Evolutionary conservation across 306 rosid species (phyloP).

Genomic region (Astragalus membranaceus): DNA sequence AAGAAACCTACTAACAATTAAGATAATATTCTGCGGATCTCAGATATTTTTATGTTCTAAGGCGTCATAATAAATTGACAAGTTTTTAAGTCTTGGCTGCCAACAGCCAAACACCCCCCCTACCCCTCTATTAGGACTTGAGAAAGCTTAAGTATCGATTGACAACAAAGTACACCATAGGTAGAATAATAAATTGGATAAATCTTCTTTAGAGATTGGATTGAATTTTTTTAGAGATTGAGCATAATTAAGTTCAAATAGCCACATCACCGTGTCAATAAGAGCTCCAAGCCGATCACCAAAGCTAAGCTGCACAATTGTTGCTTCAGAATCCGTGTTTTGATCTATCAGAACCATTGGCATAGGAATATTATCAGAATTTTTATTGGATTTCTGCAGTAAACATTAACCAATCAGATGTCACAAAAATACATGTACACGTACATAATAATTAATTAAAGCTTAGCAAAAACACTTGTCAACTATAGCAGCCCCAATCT

Average conservation of each 20-base stretch:
- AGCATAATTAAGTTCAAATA: constrained; percentile 18
- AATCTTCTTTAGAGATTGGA: constrained; percentile 7
- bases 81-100: too few species aligned
- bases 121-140: background rate
- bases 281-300: constrained; percentile 99
- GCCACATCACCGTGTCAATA: constrained; percentile 72
- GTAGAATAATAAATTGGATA: background rate
- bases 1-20: background rate
- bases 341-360: constrained; percentile 83
- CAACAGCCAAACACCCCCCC: too few species aligned
- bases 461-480: background rate
- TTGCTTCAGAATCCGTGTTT: constrained; percentile 77
- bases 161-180: background rate
- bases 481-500: background rate
- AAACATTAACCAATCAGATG: constrained; percentile 20
- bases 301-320: constrained; percentile 86
- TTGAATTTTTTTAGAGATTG: background rate
- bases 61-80: too few species aligned
- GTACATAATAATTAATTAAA: constrained; percentile 6
- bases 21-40: too few species aligned
- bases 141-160: background rate
- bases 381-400: constrained; percentile 53
- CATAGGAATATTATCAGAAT: constrained; percentile 54
- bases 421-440: background rate
- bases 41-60: too few species aligned